A percentile compares a stretch with the other conserved stretches of the same genome.
phyloP scores from a whole-genome alignment of 768 basidiomycete genomes.

The Cubamyces sp. region DNA sequence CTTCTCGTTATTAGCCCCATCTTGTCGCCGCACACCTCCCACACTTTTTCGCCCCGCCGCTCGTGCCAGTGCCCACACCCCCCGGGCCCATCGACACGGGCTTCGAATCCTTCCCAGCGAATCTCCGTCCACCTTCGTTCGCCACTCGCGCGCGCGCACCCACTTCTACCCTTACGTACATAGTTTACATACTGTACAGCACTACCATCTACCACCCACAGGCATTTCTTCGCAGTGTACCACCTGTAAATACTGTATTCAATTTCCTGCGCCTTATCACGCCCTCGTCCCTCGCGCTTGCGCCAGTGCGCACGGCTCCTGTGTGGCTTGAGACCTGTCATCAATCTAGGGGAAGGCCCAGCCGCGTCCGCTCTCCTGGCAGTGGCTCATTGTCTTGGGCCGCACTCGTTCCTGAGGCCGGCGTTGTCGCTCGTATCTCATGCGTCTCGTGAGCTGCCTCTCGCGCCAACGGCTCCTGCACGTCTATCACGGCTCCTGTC shows the following conservation, averaged over 20 bases:
- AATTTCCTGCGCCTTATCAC: background rate
- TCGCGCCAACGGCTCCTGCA: too few relatives aligned
- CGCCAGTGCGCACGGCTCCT: background rate
- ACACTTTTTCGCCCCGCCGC: background rate
- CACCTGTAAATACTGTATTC: slow-evolving; percentile 24
- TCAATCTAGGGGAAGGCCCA: background rate
- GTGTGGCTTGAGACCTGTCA: slow-evolving; percentile 4
- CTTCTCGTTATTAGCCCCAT: slow-evolving; percentile 7
- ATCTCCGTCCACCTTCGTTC: background rate
- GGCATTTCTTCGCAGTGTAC: slow-evolving; percentile 3
- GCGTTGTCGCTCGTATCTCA: background rate
- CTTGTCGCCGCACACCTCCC: background rate
- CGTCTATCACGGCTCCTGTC: too few relatives aligned
- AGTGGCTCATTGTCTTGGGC: too few relatives aligned
- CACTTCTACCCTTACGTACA: background rate
- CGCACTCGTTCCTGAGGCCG: background rate
- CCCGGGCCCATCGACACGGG: background rate
- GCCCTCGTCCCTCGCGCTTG: background rate
- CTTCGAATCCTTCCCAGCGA: background rate
- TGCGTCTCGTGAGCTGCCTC: too few relatives aligned
- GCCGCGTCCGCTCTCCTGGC: background rate
- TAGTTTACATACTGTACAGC: slow-evolving; percentile 17
- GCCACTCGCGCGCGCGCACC: background rate
- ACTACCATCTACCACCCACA: background rate
- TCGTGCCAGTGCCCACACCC: background rate